A percentile compares a stretch with the other conserved stretches of the same genome.
These are phyloP conservation scores for Fusarium keratoplasticum DNA, from an alignment of 2,329 filamentous ascomycete genomes.

Conservation along the genomic window DNA sequence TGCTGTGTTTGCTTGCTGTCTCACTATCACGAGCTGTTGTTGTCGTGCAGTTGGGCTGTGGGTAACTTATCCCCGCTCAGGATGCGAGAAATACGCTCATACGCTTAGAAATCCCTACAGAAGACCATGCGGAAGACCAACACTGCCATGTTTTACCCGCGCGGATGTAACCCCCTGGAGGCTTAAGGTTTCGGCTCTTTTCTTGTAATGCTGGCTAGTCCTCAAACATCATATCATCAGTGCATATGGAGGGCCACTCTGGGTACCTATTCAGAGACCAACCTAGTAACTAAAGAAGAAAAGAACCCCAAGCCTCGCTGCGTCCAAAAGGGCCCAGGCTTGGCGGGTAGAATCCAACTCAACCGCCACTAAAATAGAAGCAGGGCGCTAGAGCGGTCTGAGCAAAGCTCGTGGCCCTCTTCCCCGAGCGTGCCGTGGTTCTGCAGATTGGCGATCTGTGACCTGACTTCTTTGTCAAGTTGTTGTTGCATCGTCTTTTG, in stretches of 20 bases:
- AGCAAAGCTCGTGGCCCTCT: neutral
- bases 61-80: neutral
- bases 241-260: neutral
- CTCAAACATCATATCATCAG: neutral
- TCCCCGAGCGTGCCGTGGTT: neutral
- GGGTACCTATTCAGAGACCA: neutral
- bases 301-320: neutral
- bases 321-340: neutral
- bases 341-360: neutral
- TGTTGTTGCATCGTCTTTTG: neutral
- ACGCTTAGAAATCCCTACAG: neutral
- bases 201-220: neutral
- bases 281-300: neutral
- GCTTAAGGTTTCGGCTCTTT: neutral
- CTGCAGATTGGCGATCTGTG: neutral
- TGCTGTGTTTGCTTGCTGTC: neutral
- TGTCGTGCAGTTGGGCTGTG: neutral
- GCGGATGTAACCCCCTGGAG: neutral
- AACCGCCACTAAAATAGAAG: neutral
- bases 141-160: neutral
- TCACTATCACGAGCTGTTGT: neutral
- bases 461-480: neutral
- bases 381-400: neutral
- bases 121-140: too few species aligned
- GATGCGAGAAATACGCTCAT: neutral